Base-by-base conservation (phyloP, 2,329 filamentous ascomycete genomes). In the Monosporascus sp. region DNA sequence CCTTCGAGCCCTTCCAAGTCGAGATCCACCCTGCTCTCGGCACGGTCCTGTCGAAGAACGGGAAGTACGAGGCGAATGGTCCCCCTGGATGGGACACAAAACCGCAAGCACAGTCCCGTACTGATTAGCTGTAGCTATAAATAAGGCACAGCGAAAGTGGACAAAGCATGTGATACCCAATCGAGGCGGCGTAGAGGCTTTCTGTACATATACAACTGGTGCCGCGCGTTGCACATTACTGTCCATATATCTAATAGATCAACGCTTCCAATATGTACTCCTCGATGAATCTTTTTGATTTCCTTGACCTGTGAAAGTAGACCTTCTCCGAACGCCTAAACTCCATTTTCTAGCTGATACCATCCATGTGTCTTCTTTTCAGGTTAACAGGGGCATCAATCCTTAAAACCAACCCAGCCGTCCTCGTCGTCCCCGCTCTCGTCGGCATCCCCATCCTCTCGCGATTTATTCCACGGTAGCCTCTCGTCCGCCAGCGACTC, bases 1-100 rank as follows among this genome's bases (percentile, higher is more conserved):
- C 91, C 0, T 97, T 96, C 68, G 87, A 87, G 62, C 88, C 90
- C 0, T 95, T 97, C 67, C 94, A 99, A 74, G 90, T 86, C 2
- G 94, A 99, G 72, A 79, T 97, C 7, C 91, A 97, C 68, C 81
- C 77, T 50, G 88, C 87, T 0, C 75, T 99, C 24, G 94, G 90
- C 1, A 90, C 88, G 4, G 88, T 93, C n/a, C 75, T 97, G 58
- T 90, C 89, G 49, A 90, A 87, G 71, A 82, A 77, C 28, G 88
- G 85, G 55, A 72, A 80, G 52, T 96, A 91, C 68, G 91, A 96
- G 64, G 76, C 78, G 0, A 72, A 73, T 2, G 83, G 84, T 0
- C 82, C 81, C 3, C 58, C 61, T 8, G 68, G 74, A 48, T 84
- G 79, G 78, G 75, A 82, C 31, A 1, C 49, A 71, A 59, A 9